These are phyloP conservation scores for Aspergillus sclerotioniger DNA, from an alignment of 495 filamentous ascomycete genomes.

Conservation along the genomic window DNA sequence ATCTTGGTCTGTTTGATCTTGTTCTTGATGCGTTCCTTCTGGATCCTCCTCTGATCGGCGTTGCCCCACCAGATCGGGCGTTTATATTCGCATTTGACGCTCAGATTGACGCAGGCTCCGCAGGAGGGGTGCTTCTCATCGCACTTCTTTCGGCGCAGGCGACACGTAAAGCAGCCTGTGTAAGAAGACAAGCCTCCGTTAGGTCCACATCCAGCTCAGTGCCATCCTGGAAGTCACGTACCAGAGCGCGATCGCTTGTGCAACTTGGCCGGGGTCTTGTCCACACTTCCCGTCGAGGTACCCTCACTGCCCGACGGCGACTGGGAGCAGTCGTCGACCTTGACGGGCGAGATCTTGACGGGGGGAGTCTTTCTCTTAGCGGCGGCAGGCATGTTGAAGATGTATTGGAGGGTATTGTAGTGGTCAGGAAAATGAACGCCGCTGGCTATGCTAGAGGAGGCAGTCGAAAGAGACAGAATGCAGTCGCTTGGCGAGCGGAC, in stretches of 20 bases:
- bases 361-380: constrained; percentile 21
- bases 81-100: constrained; percentile 90
- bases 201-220: background rate
- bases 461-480: constrained; percentile 11
- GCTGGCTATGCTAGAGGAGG: background rate
- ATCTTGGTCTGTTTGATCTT: constrained; percentile 97
- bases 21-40: constrained; percentile 95
- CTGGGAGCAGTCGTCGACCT: constrained; percentile 14
- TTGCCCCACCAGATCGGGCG: constrained; percentile 96
- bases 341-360: constrained; percentile 11
- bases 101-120: constrained; percentile 84
- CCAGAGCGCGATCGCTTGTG: constrained; percentile 93
- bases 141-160: constrained; percentile 94
- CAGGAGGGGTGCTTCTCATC: constrained; percentile 88
- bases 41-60: constrained; percentile 74
- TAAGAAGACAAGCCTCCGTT: constrained; percentile 1
- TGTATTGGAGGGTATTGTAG: background rate
- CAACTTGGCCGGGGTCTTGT: constrained; percentile 71
- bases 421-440: background rate
- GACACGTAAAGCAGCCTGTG: constrained; percentile 94
- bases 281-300: constrained; percentile 28
- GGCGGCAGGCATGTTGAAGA: constrained; percentile 22
- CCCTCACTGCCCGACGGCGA: constrained; percentile 21
- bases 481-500: constrained; percentile 13
- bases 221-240: constrained; percentile 42